phyloP scores from a whole-genome alignment of 225 moss, liverwort and hornwort species.

The Rhytidiadelphus loreus region DNA sequence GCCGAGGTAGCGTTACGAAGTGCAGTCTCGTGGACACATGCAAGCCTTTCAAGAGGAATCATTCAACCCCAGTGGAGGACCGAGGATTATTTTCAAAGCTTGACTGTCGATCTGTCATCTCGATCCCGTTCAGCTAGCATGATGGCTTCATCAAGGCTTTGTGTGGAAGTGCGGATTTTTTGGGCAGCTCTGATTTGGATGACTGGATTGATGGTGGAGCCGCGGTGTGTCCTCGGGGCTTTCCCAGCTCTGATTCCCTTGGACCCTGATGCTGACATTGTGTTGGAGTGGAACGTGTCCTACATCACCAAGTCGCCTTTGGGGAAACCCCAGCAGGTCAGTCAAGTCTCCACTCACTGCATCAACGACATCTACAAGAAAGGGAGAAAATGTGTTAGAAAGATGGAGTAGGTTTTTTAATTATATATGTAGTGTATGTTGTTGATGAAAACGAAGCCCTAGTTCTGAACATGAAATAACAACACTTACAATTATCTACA shows the following conservation, averaged over 20 bases:
- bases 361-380: not conserved
- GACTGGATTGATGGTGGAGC: not conserved
- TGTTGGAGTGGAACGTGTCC: slow-evolving; percentile 40
- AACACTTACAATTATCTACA: not conserved
- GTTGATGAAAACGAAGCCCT: no score
- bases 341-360: not conserved
- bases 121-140: not conserved
- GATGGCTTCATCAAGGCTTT: not conserved
- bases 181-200: not conserved
- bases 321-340: slow-evolving; percentile 36
- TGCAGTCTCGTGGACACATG: not conserved
- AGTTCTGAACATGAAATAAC: no score
- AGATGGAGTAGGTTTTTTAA: no score
- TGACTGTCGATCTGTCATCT: not conserved
- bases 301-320: slow-evolving; percentile 27
- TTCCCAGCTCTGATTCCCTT: not conserved
- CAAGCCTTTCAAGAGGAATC: not conserved
- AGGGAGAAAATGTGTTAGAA: no score
- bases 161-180: no score
- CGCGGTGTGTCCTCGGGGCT: not conserved
- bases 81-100: not conserved
- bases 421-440: no score
- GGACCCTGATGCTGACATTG: not conserved
- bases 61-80: not conserved
- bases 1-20: not conserved